Conservation (phyloP, 768 basidiomycete genomes). For the Mycena pura region DNA sequence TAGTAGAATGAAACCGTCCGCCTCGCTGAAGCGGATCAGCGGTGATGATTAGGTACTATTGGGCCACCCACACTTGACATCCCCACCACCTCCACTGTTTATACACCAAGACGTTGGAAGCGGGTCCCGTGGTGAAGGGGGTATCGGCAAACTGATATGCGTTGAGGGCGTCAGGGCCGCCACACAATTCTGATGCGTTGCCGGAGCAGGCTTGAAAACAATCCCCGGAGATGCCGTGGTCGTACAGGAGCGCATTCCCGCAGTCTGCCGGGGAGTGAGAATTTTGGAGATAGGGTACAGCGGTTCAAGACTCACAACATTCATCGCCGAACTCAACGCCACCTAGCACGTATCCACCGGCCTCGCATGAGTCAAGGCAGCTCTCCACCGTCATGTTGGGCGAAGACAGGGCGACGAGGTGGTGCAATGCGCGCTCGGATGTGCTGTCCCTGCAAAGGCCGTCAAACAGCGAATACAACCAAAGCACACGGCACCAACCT, state of each 20-base stretch:
- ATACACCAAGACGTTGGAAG: conserved; percentile 9
- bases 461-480: background rate
- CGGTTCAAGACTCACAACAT: conserved; percentile 27
- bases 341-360: conserved; percentile 22
- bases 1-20: background rate
- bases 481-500: background rate
- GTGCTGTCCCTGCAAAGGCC: conserved; percentile 18
- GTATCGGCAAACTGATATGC: conserved; percentile 26
- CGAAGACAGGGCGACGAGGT: conserved; percentile 16
- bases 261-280: conserved; percentile 18
- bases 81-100: conserved; percentile 18
- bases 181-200: conserved; percentile 25
- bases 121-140: conserved; percentile 27
- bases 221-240: conserved; percentile 8
- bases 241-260: conserved; percentile 29
- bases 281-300: background rate
- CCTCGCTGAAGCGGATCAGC: background rate
- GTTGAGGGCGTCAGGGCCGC: conserved; percentile 27
- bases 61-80: conserved; percentile 17
- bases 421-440: conserved; percentile 17
- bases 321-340: conserved; percentile 30
- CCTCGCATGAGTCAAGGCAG: conserved; percentile 27
- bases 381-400: conserved; percentile 25
- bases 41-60: background rate
- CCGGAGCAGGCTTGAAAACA: conserved; percentile 24